A percentile compares a stretch with the other conserved stretches of the same genome.
phyloP scores from a whole-genome alignment of 208 protist genomes.

The Acanthamoeba lenticulata region DNA sequence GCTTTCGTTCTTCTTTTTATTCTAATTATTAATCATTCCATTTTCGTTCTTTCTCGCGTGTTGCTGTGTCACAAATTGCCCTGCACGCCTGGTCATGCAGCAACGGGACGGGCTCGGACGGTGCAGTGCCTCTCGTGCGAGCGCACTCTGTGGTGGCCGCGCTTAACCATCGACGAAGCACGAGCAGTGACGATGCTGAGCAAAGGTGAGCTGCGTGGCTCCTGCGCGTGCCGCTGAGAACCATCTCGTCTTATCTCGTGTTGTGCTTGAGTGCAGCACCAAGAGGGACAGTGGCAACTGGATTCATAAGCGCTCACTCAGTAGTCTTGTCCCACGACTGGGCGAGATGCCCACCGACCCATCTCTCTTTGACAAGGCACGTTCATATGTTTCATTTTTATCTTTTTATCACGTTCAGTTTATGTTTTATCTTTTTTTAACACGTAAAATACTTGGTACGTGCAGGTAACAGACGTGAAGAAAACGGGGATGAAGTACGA shows the following conservation, averaged over 20 bases:
- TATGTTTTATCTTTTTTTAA: not conserved
- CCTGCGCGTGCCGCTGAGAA: not conserved
- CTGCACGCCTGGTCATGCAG: too few relatives aligned
- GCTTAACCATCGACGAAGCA: not conserved
- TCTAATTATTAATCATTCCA: not conserved
- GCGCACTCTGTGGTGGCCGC: not conserved
- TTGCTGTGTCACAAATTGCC: not conserved
- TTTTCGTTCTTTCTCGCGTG: not conserved
- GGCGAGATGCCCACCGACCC: constrained; percentile 41
- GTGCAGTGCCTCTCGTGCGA: not conserved
- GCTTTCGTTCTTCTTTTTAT: not conserved
- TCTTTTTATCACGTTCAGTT: not conserved
- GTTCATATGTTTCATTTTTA: not conserved
- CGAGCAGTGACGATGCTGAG: not conserved
- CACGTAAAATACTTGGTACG: too few relatives aligned
- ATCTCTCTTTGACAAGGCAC: not conserved
- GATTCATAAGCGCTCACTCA: constrained; percentile 13
- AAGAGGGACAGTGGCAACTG: not conserved
- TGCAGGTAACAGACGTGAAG: not conserved
- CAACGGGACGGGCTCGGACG: not conserved
- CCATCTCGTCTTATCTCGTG: too few relatives aligned
- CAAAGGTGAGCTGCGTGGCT: not conserved
- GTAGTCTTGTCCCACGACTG: not conserved
- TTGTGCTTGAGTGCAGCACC: not conserved
- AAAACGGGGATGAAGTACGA: not conserved